phyloP scores from a whole-genome alignment of 257 asterid genomes.

The Osmanthus fragrans region DNA sequence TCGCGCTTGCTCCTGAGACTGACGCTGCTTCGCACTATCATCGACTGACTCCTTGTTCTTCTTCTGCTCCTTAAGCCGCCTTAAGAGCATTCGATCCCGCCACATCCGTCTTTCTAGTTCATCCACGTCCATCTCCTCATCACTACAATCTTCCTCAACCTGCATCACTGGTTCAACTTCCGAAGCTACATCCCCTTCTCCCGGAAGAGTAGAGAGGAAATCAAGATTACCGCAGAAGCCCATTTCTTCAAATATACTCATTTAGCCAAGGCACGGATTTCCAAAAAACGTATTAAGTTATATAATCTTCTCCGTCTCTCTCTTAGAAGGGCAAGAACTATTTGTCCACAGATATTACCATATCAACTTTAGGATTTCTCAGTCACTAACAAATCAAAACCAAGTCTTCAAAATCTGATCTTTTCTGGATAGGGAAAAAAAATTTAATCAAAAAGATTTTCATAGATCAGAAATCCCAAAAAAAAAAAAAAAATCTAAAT shows the following conservation, averaged over 20 bases:
- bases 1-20: constrained; percentile 61
- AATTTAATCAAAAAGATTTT: constrained; percentile 2
- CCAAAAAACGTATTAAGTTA: neutral
- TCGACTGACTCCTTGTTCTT: constrained; percentile 38
- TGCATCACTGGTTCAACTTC: constrained; percentile 36
- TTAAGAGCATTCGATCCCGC: constrained; percentile 50
- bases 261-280: constrained; percentile 6
- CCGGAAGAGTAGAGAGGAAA: constrained; percentile 30
- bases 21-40: constrained; percentile 42
- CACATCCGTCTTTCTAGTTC: constrained; percentile 62
- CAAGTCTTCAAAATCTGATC: constrained; percentile 21
- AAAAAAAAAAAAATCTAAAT: neutral
- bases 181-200: constrained; percentile 29
- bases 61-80: constrained; percentile 52
- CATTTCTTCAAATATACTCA: constrained; percentile 61
- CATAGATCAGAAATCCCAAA: constrained; percentile 1
- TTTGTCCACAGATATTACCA: neutral
- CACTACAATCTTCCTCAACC: constrained; percentile 49
- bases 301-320: constrained; percentile 9
- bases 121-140: constrained; percentile 56
- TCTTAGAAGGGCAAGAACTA: constrained; percentile 4
- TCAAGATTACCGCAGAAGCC: constrained; percentile 49
- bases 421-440: neutral
- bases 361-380: neutral
- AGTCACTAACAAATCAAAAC: constrained; percentile 12